Evolutionary conservation across 1,139 yeast genomes (phyloP).

Genomic region (Nakaseomyces nivariensis): DNA sequence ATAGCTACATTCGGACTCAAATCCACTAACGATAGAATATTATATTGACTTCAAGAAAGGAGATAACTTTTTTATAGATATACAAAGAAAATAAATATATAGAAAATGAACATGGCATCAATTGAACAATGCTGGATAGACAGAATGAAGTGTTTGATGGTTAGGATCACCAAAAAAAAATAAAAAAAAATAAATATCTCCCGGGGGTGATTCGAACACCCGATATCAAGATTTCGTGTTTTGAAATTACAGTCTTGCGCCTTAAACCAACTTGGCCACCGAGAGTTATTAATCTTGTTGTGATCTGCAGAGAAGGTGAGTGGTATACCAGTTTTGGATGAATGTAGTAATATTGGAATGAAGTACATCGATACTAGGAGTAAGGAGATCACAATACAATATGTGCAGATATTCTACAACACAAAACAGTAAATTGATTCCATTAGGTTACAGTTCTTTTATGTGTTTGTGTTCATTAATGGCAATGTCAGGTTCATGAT

Average conservation of each 20-base stretch:
- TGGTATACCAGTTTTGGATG: no score
- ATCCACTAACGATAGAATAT: slow-evolving; percentile 9
- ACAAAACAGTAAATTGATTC: no score
- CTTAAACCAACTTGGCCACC: slow-evolving; percentile 26
- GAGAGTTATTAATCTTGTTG: slow-evolving; percentile 9
- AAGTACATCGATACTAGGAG: neutral
- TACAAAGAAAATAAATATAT: neutral
- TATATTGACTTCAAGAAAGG: neutral
- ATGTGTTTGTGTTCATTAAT: no score
- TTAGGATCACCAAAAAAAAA: no score
- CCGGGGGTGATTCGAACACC: slow-evolving; percentile 25
- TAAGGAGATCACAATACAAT: no score
- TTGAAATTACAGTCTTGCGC: slow-evolving; percentile 24
- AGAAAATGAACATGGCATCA: slow-evolving; percentile 6
- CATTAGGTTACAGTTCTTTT: no score
- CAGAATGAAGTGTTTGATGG: no score
- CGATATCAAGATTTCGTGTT: slow-evolving; percentile 20
- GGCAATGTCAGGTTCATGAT: no score
- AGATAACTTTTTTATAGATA: neutral
- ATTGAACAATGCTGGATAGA: no score
- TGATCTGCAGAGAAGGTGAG: neutral
- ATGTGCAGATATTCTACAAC: no score
- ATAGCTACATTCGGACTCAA: slow-evolving; percentile 13
- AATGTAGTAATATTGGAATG: neutral
- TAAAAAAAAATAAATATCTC: slow-evolving; percentile 11